These are phyloP conservation scores for Patellifolia procumbens DNA, from an alignment of 179 eudicot species.

Conservation along the genomic window DNA sequence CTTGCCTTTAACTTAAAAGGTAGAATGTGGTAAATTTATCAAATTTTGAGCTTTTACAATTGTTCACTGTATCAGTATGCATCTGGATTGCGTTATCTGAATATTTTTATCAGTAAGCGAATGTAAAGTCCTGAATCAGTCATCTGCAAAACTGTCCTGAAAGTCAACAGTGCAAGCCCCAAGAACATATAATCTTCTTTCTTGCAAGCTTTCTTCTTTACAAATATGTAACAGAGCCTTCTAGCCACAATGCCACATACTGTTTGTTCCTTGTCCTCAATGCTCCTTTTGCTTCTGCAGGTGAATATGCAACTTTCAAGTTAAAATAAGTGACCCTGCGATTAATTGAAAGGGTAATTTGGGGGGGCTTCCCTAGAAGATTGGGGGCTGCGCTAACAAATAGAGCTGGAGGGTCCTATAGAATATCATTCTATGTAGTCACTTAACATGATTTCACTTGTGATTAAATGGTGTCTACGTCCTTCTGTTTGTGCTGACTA, in stretches of 20 bases:
- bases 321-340: background rate
- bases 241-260: background rate
- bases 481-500: too few species aligned
- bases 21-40: background rate
- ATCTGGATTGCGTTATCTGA: background rate
- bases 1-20: background rate
- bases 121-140: background rate
- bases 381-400: background rate
- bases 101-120: background rate
- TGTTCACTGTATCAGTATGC: background rate
- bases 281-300: background rate
- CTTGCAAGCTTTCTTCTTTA: background rate
- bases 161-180: background rate
- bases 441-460: conserved; percentile 7
- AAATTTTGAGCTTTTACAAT: background rate
- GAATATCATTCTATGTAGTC: background rate
- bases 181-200: background rate
- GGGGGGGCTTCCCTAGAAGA: too few species aligned
- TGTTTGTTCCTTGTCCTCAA: background rate
- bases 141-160: background rate
- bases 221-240: background rate
- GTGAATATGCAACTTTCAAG: background rate
- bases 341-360: background rate
- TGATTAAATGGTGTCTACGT: too few species aligned
- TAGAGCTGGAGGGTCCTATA: background rate